Evolutionary conservation across 177 flowering plant genomes (phyloP), one percentile per base, ranked within the genome.

Genomic region (Vitis hybrid): DNA sequence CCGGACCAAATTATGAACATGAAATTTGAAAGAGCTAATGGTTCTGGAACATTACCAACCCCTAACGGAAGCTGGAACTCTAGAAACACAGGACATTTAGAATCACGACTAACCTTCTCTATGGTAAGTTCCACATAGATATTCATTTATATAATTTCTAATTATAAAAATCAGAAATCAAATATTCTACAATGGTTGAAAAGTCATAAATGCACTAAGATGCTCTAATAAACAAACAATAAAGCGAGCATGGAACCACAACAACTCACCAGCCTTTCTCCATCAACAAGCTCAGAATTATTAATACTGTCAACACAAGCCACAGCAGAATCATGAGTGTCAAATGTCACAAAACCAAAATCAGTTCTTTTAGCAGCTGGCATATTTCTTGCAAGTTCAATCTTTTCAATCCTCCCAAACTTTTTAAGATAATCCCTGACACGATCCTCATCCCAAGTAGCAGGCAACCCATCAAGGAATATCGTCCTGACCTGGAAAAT

Each of bases 361-460:
- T 80, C 83, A n/a, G 65, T 77, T 71, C 83, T 80, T 74, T 80
- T 80, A 66, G 83, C 83, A 69, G 83, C 78, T 31, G 83, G 80
- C 83, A 80, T 80, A 69, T 77, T 77, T 59, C 82, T 66, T 12
- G 82, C 82, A 74, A 80, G 82, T 65, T 80, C 82, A 77, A 80
- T 58, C 75, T 74, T 76, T 74, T 76, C 82, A 68, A 80, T 65
- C 75, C 57, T 68, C 53, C 82, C 82, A 69, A 71, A 80, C 49
- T 68, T 80, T 63, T 67, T 65, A 51, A 80, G 65, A 57, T 68
- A 58, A 20, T 77, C 75, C 53, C 55, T 71, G 19, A 74, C 80
- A 51, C 63, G 73, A 62, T 77, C 80, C 73, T 80, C 82, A 71
- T 80, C 80, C 82, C 82, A 80, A 14, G 71, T 47, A 53, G 73